phyloP scores from a whole-genome alignment of 768 basidiomycete species.

The Lactarius quietus region DNA sequence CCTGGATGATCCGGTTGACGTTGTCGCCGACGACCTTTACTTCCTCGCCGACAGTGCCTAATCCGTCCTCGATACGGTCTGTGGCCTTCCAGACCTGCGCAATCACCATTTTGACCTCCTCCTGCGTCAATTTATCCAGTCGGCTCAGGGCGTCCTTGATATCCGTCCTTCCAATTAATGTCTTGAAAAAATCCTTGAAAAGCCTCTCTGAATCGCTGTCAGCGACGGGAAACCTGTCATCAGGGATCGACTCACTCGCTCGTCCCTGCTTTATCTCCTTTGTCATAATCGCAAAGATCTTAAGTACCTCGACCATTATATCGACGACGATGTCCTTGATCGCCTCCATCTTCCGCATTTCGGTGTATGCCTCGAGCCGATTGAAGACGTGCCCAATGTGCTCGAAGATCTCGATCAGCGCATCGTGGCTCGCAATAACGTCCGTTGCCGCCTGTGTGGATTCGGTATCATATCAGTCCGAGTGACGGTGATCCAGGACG shows the following conservation, averaged over 20 bases:
- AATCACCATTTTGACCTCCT: background rate
- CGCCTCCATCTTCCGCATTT: background rate
- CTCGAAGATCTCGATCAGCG: background rate
- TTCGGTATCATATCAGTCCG: background rate
- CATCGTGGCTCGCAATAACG: no score
- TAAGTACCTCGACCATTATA: background rate
- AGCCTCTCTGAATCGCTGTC: background rate
- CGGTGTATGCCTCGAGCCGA: background rate
- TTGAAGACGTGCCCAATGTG: background rate
- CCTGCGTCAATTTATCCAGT: background rate
- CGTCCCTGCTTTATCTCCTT: background rate
- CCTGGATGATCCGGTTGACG: background rate
- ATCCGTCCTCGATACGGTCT: no score
- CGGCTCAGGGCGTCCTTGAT: background rate
- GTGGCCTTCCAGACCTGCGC: no score
- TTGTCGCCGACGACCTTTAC: no score
- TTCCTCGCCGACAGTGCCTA: no score
- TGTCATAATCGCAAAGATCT: background rate
- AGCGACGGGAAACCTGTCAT: background rate
- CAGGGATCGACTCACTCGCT: background rate
- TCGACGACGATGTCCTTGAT: background rate
- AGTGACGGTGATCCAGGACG: background rate
- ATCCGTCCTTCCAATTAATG: background rate
- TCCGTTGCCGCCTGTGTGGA: background rate
- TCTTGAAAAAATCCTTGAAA: no score